These are phyloP conservation scores for Panicum virgatum DNA, from an alignment of 202 grass and related monocot species.

Conservation along the genomic window DNA sequence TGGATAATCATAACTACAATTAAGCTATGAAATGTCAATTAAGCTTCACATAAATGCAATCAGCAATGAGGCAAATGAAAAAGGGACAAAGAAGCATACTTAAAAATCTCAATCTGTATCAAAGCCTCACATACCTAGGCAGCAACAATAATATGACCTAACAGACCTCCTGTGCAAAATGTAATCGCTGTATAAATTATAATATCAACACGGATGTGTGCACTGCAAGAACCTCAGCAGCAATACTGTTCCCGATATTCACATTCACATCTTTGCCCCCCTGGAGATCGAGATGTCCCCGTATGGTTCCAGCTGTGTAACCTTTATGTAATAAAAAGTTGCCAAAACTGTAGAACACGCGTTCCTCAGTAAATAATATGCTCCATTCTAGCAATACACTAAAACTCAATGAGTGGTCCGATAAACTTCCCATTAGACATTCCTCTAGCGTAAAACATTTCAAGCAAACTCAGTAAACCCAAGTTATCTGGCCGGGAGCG, in stretches of 20 bases:
- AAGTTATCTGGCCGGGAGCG: background rate
- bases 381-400: background rate
- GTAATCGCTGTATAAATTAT: background rate
- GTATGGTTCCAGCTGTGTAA: slow-evolving; percentile 58
- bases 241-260: slow-evolving; percentile 16
- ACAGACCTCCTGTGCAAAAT: slow-evolving; percentile 10
- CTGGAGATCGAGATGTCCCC: slow-evolving; percentile 75
- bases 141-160: background rate
- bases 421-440: background rate
- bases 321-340: slow-evolving; percentile 63
- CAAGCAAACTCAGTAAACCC: background rate
- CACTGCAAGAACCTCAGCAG: background rate
- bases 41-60: too few relatives aligned
- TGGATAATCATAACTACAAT: too few relatives aligned
- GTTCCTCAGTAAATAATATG: slow-evolving; percentile 4
- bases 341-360: slow-evolving; percentile 55
- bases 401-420: background rate
- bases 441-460: background rate
- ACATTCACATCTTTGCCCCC: slow-evolving; percentile 87
- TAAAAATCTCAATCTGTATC: too few relatives aligned
- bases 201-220: slow-evolving; percentile 31
- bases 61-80: too few relatives aligned
- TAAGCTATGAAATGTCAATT: too few relatives aligned
- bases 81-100: too few relatives aligned
- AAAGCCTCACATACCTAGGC: too few relatives aligned